A percentile compares a stretch with the other conserved stretches of the same genome.
Evolutionary conservation across 2,329 filamentous ascomycete genomes (phyloP).

Genomic region (Penicillium sp.): DNA sequence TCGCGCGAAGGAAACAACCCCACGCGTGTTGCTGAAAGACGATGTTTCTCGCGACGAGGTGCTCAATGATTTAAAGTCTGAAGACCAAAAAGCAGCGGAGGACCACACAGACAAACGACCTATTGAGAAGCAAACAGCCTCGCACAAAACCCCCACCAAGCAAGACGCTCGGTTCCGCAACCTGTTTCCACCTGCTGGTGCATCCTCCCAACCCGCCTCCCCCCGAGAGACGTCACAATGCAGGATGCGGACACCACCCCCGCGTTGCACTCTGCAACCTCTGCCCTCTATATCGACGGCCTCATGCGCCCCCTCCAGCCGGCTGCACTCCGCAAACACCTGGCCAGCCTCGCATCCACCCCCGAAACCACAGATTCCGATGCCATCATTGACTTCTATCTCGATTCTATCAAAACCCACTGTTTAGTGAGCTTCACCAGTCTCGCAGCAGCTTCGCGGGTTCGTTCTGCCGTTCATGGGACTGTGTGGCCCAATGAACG

Average conservation of each 20-base stretch:
- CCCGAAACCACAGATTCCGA: constrained; percentile 54
- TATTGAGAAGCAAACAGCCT: not conserved
- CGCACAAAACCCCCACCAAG: constrained; percentile 19
- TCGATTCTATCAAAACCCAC: constrained; percentile 85
- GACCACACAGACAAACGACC: constrained; percentile 13
- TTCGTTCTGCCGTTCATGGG: constrained; percentile 73
- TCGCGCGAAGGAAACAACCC: constrained; percentile 48
- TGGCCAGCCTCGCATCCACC: constrained; percentile 67
- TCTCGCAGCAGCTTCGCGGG: constrained; percentile 70
- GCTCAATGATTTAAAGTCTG: constrained; percentile 18
- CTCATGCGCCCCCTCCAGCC: constrained; percentile 83
- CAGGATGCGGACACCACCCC: constrained; percentile 50
- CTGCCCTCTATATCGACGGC: constrained; percentile 83
- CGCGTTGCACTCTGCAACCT: constrained; percentile 69
- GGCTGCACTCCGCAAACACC: constrained; percentile 64
- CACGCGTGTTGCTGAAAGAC: constrained; percentile 33
- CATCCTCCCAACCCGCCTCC: constrained; percentile 27
- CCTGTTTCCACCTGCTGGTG: constrained; percentile 42
- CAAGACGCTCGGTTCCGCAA: constrained; percentile 52
- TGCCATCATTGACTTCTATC: constrained; percentile 67
- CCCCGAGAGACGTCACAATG: constrained; percentile 30
- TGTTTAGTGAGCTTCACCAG: constrained; percentile 74
- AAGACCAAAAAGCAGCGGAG: constrained; percentile 20
- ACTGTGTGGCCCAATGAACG: constrained; percentile 84
- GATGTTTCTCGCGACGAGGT: constrained; percentile 22